Percentiles rank a stretch among this genome's conserved stretches.
These are phyloP conservation scores for Melocanna baccifera DNA, from an alignment of 176 grass and related monocot species.

Conservation along the genomic window DNA sequence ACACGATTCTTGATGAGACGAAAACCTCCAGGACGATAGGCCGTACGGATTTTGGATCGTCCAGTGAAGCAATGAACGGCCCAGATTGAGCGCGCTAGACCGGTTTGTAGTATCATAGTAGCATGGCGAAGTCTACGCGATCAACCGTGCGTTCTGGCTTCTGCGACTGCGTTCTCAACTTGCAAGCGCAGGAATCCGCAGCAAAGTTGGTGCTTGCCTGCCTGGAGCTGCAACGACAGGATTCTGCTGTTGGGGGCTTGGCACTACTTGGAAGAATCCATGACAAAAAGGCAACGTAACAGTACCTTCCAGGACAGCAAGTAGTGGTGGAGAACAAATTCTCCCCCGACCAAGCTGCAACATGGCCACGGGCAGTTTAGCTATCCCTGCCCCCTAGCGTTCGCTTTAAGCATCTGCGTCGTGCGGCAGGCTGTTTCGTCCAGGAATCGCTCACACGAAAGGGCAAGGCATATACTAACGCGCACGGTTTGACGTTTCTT, in stretches of 20 bases:
- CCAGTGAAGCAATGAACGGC: neutral
- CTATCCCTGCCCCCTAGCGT: neutral
- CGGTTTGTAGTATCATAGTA: neutral
- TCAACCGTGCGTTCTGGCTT: neutral
- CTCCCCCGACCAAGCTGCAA: neutral
- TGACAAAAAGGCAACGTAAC: neutral
- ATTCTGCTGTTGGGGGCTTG: neutral
- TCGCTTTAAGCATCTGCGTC: conserved; percentile 10
- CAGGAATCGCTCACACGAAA: neutral
- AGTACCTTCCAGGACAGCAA: neutral
- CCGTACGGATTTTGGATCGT: neutral
- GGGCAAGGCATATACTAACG: neutral
- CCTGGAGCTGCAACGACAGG: neutral
- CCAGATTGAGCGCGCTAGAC: neutral
- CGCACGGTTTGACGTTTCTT: neutral
- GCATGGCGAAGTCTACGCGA: neutral
- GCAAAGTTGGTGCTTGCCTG: neutral
- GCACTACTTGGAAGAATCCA: neutral
- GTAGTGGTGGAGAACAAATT: conserved; percentile 4
- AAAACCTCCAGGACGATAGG: neutral
- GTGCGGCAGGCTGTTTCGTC: neutral
- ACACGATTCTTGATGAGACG: neutral
- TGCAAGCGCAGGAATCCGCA: neutral
- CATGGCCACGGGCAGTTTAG: neutral
- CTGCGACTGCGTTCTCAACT: neutral